A percentile compares a stretch with the other conserved stretches of the same genome.
These are phyloP conservation scores for Parsonsia alboflavescens DNA, from an alignment of 257 asterid genomes.

Conservation along the genomic window DNA sequence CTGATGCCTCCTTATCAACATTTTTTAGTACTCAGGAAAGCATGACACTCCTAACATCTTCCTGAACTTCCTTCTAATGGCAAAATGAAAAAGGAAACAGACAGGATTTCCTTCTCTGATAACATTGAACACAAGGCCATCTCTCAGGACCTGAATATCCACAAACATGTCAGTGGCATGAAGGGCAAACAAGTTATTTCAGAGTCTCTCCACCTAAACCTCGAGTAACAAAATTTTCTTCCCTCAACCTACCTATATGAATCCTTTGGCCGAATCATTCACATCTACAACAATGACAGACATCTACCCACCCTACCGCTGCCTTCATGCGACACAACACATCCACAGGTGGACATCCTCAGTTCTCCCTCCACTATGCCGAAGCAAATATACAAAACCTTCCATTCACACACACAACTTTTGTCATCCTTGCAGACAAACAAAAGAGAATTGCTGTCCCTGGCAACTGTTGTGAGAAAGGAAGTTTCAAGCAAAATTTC, in stretches of 20 bases:
- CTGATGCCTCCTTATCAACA: neutral
- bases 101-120: neutral
- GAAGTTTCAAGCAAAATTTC: neutral
- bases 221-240: neutral
- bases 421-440: neutral
- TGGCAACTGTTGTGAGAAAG: neutral
- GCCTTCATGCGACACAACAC: neutral
- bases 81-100: neutral
- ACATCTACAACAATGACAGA: neutral
- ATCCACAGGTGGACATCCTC: neutral
- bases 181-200: neutral
- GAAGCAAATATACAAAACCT: neutral
- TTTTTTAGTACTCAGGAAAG: neutral
- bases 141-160: neutral
- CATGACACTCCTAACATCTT: neutral
- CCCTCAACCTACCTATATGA: neutral
- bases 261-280: neutral
- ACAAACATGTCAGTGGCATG: neutral
- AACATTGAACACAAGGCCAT: neutral
- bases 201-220: neutral
- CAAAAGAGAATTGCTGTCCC: neutral
- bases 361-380: neutral
- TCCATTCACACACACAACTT: neutral
- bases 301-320: neutral
- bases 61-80: neutral